Percentiles rank a stretch among this genome's conserved stretches.
phyloP scores from a whole-genome alignment of 2,329 filamentous ascomycete species.

The Stagonosporopsis cucurbitacearum region DNA sequence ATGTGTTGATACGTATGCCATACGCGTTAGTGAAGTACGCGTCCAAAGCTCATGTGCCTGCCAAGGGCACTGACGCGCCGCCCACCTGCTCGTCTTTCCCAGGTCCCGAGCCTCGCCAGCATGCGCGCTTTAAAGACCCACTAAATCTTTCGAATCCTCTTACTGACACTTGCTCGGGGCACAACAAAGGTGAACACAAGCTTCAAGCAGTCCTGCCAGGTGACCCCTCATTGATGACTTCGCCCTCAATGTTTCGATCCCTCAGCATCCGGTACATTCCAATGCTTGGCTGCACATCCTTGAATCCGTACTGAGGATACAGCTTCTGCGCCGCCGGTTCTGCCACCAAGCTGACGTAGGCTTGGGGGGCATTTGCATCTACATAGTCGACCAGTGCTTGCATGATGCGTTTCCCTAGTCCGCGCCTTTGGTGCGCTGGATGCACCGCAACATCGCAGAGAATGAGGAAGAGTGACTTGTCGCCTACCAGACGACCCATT shows the following conservation, averaged over 20 bases:
- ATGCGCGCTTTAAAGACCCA: background rate
- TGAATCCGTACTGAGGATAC: slow-evolving; percentile 58
- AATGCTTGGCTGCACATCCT: slow-evolving; percentile 43
- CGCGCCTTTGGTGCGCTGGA: slow-evolving; percentile 56
- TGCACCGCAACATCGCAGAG: slow-evolving; percentile 60
- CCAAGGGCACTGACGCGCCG: background rate
- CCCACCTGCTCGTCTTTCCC: background rate
- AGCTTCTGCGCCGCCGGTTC: slow-evolving; percentile 54
- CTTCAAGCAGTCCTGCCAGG: slow-evolving; percentile 4
- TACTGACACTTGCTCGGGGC: background rate
- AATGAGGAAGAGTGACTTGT: slow-evolving; percentile 60
- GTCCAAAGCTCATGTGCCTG: background rate
- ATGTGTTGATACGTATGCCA: background rate
- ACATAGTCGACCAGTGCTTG: slow-evolving; percentile 53
- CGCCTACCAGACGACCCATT: slow-evolving; percentile 61
- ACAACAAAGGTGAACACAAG: background rate
- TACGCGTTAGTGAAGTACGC: background rate
- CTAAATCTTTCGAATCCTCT: background rate
- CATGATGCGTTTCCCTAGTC: slow-evolving; percentile 56
- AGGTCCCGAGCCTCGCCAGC: background rate
- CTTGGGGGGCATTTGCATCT: slow-evolving; percentile 49
- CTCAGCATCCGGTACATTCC: slow-evolving; percentile 41
- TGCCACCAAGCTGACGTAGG: slow-evolving; percentile 57
- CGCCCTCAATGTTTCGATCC: slow-evolving; percentile 24
- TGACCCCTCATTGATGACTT: slow-evolving; percentile 10